Conservation (phyloP, 148 eudicot genomes). For the Dysphania ambrosioides region DNA sequence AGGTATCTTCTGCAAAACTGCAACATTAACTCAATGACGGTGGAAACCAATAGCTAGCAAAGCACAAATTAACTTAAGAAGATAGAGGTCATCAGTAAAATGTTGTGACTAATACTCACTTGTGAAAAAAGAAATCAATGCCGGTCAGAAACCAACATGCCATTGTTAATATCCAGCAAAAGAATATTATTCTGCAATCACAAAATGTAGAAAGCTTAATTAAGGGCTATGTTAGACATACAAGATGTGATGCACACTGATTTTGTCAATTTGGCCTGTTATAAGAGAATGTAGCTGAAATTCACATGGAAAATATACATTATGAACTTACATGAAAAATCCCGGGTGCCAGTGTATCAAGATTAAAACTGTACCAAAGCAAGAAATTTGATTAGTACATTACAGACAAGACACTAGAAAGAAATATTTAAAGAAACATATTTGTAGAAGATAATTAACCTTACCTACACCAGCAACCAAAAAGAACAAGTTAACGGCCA, state of each 20-base stretch:
- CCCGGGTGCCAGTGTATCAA: slow-evolving; percentile 65
- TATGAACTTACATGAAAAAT: slow-evolving; percentile 55
- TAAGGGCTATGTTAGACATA: not conserved
- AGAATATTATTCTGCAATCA: slow-evolving; percentile 42
- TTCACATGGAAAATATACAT: too few relatives aligned
- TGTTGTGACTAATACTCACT: slow-evolving; percentile 31
- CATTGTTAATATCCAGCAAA: slow-evolving; percentile 58
- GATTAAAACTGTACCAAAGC: slow-evolving; percentile 55
- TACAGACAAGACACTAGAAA: not conserved
- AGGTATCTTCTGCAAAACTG: slow-evolving; percentile 78
- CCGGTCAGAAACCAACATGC: slow-evolving; percentile 66
- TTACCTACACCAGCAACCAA: slow-evolving; percentile 57
- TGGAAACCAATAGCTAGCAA: not conserved
- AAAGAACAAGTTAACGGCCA: slow-evolving; percentile 42
- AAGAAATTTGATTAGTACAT: slow-evolving; percentile 37
- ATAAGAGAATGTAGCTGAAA: too few relatives aligned
- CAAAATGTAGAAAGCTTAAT: not conserved
- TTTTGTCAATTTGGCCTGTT: too few relatives aligned
- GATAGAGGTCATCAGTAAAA: not conserved
- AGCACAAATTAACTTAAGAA: not conserved
- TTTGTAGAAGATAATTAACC: slow-evolving; percentile 10
- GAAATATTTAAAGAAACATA: too few relatives aligned
- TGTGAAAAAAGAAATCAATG: slow-evolving; percentile 55
- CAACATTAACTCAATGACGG: slow-evolving; percentile 34
- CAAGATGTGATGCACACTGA: not conserved